These are phyloP conservation scores for Cryptococcus jaspeensis DNA, from an alignment of 1,284 basidiomycete genomes.

Conservation along the genomic window DNA sequence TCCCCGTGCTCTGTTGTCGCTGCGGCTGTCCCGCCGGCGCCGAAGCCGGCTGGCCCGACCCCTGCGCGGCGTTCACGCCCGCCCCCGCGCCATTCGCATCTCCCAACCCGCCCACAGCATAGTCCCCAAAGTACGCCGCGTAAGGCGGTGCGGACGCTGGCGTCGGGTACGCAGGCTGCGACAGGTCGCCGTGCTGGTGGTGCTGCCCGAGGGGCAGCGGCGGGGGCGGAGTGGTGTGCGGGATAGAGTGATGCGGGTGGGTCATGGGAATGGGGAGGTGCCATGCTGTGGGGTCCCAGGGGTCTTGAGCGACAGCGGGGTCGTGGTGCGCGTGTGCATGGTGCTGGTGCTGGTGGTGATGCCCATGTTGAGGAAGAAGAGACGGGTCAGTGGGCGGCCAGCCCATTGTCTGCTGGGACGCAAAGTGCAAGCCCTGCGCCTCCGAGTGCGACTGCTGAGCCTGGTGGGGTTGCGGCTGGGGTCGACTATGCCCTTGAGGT, in stretches of 20 bases:
- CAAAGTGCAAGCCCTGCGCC: too few species aligned
- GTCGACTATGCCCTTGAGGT: too few species aligned
- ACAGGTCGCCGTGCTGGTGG: background rate
- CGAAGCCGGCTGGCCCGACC: too few species aligned
- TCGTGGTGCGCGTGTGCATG: conserved; percentile 2
- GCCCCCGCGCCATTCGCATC: background rate
- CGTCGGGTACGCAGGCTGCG: too few species aligned
- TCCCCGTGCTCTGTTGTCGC: background rate
- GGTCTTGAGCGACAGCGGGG: background rate
- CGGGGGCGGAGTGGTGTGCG: background rate
- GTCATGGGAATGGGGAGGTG: conserved; percentile 4
- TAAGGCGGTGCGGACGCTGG: conserved; percentile 9
- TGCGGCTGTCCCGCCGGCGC: too few species aligned
- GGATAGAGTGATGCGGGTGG: conserved; percentile 1
- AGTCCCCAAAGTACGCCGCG: too few species aligned
- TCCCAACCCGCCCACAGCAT: too few species aligned
- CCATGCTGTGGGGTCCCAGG: conserved; percentile 1
- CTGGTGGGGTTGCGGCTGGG: too few species aligned
- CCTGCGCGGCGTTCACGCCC: background rate
- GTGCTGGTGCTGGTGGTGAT: background rate
- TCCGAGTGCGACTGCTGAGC: too few species aligned
- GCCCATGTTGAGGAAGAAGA: background rate
- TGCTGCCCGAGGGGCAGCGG: conserved; percentile 1
- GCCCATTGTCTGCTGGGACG: too few species aligned
- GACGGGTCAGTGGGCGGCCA: background rate